Base-by-base conservation (phyloP, 2,329 filamentous ascomycete species). In the Ophiostoma piceae region DNA sequence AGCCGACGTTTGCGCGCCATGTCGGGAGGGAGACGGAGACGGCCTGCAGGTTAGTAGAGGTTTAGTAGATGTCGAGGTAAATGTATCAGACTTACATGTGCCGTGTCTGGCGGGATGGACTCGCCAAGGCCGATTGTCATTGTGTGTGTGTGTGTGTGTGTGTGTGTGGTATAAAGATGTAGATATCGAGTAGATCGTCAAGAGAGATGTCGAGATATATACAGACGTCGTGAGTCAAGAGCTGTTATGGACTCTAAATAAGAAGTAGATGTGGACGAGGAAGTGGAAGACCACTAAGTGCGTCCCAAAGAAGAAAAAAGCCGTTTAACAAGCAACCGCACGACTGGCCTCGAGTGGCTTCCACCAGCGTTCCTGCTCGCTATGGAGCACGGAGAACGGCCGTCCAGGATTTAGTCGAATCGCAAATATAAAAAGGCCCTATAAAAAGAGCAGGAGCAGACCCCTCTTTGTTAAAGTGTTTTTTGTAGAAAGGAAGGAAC, bases 21-120 rank as follows among this genome's bases (percentile, higher is more conserved):
- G 93, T 96, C 54, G 95, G 95, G 35, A 99, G 83, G 19, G 95
- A 98, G 60, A 98, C 94, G 79, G 94, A 98, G 74, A 98, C 92
- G 73, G 94, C 95, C 94, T 97, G 69, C 35, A 6, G 35, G 35
- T 35, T 8, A 35, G 35, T 35, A 35, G 35, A 35, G 4, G 35
- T 35, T 35, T 8, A 35, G 35, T 35, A 35, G 35, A 35, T 35
- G 35, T 35, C 35, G 35, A 35, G 35, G 35, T 35, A 12, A 16
- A 62, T 7, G 9, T 22, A 8, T 5, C 60, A 41, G 2, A 51
- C 87, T 81, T 82, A 92, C 90, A 83, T 94, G 91, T 71, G 89
- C 87, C 70, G 91, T 94, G 77, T 94, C 88, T 54, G 89, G 85
- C 70, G 91, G 91, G 71, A 94, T 91, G 5, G 91, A 86, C 76